These are phyloP conservation scores for Colletotrichum liriopes DNA, from an alignment of 2,329 filamentous ascomycete genomes.

Conservation along the genomic window DNA sequence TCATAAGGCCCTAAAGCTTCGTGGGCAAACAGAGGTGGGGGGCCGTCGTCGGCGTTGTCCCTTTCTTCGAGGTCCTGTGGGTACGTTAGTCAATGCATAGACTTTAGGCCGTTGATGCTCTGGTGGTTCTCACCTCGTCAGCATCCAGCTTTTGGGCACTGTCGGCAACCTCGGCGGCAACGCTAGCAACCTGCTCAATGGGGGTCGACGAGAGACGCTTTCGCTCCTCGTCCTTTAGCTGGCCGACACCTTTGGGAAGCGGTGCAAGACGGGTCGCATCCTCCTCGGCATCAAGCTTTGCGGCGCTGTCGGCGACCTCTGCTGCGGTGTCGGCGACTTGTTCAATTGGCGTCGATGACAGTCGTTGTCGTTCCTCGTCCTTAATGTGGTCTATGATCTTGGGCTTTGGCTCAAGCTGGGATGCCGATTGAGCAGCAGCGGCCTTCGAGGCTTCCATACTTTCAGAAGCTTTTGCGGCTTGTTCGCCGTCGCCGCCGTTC, in stretches of 20 bases:
- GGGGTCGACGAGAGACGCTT: conserved; percentile 56
- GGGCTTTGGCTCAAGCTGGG: conserved; percentile 46
- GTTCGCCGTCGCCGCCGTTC: conserved; percentile 26
- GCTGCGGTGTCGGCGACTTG: conserved; percentile 60
- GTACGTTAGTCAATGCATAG: not conserved
- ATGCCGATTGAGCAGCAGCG: not conserved
- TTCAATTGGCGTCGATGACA: conserved; percentile 57
- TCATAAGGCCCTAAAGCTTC: conserved; percentile 62
- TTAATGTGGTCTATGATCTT: conserved; percentile 26
- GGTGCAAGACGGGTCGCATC: conserved; percentile 2
- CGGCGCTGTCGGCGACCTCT: conserved; percentile 61
- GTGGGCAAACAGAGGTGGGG: conserved; percentile 63
- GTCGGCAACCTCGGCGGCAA: conserved; percentile 62
- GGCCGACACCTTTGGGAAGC: conserved; percentile 7
- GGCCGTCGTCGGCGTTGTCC: conserved; percentile 41
- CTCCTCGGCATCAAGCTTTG: conserved; percentile 52
- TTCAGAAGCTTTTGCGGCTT: not conserved
- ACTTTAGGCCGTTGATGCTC: not conserved
- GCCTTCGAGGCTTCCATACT: conserved; percentile 23
- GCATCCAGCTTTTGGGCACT: conserved; percentile 57
- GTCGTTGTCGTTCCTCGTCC: conserved; percentile 50
- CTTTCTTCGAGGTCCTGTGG: conserved; percentile 38
- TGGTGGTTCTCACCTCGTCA: conserved; percentile 15
- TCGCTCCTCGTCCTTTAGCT: conserved; percentile 46
- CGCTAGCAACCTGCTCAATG: conserved; percentile 58